Evolutionary conservation across 495 filamentous ascomycete genomes (phyloP).

Genomic region (Peziza echinospora): DNA sequence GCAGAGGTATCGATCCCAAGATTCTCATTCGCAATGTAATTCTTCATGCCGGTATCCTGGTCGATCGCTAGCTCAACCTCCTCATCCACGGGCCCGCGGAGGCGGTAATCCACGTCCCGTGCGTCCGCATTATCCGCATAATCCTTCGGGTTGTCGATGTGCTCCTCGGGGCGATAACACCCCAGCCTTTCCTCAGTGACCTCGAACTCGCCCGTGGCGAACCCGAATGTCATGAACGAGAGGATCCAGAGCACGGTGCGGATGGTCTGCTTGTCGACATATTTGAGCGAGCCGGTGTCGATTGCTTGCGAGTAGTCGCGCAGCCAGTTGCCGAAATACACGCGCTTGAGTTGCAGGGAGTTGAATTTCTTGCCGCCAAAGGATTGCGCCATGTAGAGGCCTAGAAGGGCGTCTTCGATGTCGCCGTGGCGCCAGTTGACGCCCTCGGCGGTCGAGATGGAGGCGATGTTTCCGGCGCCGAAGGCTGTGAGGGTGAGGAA

Average conservation of each 20-base stretch:
- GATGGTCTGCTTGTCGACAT: constrained; percentile 72
- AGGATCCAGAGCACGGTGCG: constrained; percentile 47
- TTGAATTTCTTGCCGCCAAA: constrained; percentile 68
- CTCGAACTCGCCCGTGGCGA: constrained; percentile 78
- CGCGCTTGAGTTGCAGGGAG: constrained; percentile 67
- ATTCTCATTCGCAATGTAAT: constrained; percentile 68
- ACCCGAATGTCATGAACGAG: constrained; percentile 45
- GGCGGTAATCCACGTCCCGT: constrained; percentile 49
- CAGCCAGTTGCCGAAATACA: constrained; percentile 66
- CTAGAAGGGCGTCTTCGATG: constrained; percentile 74
- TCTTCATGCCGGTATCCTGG: constrained; percentile 54
- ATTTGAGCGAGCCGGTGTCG: constrained; percentile 74
- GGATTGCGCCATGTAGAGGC: constrained; percentile 48
- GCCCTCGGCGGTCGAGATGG: constrained; percentile 57
- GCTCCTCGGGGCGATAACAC: constrained; percentile 71
- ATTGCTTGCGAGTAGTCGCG: constrained; percentile 64
- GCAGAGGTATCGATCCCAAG: constrained; percentile 57
- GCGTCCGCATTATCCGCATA: constrained; percentile 75
- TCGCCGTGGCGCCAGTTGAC: constrained; percentile 90
- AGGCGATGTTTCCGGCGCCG: constrained; percentile 66
- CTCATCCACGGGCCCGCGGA: constrained; percentile 66
- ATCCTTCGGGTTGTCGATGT: constrained; percentile 39
- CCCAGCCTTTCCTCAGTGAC: constrained; percentile 71
- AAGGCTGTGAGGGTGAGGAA: constrained; percentile 32
- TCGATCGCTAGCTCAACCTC: constrained; percentile 55